phyloP scores from a whole-genome alignment of 2,329 filamentous ascomycete species.

The Neurospora sp. region DNA sequence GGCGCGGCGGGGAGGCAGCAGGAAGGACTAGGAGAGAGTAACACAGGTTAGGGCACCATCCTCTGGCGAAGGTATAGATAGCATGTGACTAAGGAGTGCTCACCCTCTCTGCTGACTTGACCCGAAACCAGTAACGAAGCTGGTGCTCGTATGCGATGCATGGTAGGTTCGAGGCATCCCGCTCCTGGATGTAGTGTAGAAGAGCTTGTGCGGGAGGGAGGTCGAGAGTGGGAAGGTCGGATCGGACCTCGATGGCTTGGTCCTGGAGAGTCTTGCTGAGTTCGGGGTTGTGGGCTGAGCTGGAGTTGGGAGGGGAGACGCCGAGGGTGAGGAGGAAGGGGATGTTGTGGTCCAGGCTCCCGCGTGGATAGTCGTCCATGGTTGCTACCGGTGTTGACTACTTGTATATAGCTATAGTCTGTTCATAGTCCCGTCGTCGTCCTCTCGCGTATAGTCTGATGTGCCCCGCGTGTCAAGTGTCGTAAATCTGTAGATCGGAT shows the following conservation, averaged over 20 bases:
- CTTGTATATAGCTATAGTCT: neutral
- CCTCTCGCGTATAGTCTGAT: neutral
- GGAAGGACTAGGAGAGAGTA: slow-evolving; percentile 33
- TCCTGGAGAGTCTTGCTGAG: slow-evolving; percentile 44
- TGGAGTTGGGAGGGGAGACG: slow-evolving; percentile 33
- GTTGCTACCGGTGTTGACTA: slow-evolving; percentile 1
- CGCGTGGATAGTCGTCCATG: slow-evolving; percentile 72
- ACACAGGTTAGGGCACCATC: slow-evolving; percentile 14
- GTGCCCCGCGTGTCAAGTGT: neutral
- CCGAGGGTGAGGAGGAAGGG: slow-evolving; percentile 78
- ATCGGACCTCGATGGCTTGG: slow-evolving; percentile 52
- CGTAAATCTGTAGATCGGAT: neutral
- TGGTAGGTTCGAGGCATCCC: slow-evolving; percentile 53
- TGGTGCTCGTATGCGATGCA: slow-evolving; percentile 54
- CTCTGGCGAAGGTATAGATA: neutral
- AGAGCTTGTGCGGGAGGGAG: slow-evolving; percentile 55
- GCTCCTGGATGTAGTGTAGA: slow-evolving; percentile 52
- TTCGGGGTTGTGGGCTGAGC: slow-evolving; percentile 29
- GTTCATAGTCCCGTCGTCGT: neutral
- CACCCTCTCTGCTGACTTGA: slow-evolving; percentile 75
- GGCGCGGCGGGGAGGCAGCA: slow-evolving; percentile 48
- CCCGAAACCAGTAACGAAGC: slow-evolving; percentile 50
- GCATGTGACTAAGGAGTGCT: slow-evolving; percentile 27
- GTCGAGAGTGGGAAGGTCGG: slow-evolving; percentile 58
- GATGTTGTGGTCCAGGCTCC: slow-evolving; percentile 78